Evolutionary conservation across 139 green algal species (phyloP).

Genomic region (Coccomyxa sp.): DNA sequence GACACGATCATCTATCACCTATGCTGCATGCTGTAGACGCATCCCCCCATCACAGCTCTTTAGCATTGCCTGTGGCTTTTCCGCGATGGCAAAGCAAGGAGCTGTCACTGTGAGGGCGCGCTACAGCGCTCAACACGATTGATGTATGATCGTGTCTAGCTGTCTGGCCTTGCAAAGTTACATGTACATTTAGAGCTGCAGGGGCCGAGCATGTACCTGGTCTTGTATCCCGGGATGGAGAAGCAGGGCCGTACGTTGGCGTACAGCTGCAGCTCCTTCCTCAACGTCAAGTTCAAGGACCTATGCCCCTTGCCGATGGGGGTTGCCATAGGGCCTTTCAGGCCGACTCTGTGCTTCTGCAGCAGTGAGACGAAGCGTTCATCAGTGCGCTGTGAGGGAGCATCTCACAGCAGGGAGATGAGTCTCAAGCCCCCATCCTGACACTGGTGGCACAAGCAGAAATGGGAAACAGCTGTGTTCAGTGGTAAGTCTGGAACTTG

Average conservation of each 20-base stretch:
- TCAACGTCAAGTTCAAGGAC: conserved; percentile 93
- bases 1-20: too few species aligned
- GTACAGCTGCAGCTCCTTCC: conserved; percentile 94
- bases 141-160: neutral
- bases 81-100: too few species aligned
- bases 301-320: conserved; percentile 93
- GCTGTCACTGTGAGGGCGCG: neutral
- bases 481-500: neutral
- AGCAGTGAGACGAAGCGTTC: neutral
- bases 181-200: too few species aligned
- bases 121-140: neutral
- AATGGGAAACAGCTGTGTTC: neutral
- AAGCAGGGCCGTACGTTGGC: conserved; percentile 97
- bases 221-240: conserved; percentile 92
- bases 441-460: too few species aligned
- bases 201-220: too few species aligned
- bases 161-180: too few species aligned
- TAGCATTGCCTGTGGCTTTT: too few species aligned
- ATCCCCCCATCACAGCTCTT: too few species aligned
- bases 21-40: too few species aligned
- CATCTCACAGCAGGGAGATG: too few species aligned
- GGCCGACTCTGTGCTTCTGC: conserved; percentile 80
- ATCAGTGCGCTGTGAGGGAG: too few species aligned
- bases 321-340: conserved; percentile 96
- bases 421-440: too few species aligned